Percentiles rank a stretch among this genome's conserved stretches.
phyloP scores from a whole-genome alignment of 768 basidiomycete species.

The Macrolepiota dolichaula region DNA sequence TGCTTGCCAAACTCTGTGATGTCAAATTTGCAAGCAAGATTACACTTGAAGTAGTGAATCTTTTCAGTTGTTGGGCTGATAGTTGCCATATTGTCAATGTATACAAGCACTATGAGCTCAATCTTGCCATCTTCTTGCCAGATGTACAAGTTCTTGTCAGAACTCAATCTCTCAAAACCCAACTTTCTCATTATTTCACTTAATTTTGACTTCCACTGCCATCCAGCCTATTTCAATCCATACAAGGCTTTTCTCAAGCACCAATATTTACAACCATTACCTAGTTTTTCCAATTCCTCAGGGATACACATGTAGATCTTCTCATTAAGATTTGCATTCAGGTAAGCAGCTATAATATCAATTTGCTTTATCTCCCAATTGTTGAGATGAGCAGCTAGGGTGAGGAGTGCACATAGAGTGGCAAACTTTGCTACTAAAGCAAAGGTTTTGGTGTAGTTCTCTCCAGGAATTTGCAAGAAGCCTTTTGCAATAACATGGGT shows the following conservation, averaged over 20 bases:
- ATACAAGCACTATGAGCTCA: conserved; percentile 11
- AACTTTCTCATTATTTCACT: conserved; percentile 1
- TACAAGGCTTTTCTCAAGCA: conserved; percentile 26
- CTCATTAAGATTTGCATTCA: conserved; percentile 22
- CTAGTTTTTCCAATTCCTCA: conserved; percentile 12
- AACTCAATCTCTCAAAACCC: conserved; percentile 6
- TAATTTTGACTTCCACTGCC: conserved; percentile 23
- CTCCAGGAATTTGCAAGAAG: conserved; percentile 25
- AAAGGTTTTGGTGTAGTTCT: conserved; percentile 32
- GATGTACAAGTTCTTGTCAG: conserved; percentile 5
- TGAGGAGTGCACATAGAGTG: conserved; percentile 18
- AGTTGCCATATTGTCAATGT: conserved; percentile 15
- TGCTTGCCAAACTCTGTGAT: conserved; percentile 27
- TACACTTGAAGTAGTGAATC: conserved; percentile 14
- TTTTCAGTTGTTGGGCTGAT: conserved; percentile 11
- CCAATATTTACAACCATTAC: conserved; percentile 13
- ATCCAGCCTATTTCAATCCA: conserved; percentile 31
- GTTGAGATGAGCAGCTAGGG: conserved; percentile 14
- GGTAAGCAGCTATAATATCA: conserved; percentile 22
- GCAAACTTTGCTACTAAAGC: conserved; percentile 21
- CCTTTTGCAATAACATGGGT: conserved; percentile 23
- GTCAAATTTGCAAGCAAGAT: conserved; percentile 24
- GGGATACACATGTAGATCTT: conserved; percentile 26
- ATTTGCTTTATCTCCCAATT: conserved; percentile 15
- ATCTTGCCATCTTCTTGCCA: neutral